Evolutionary conservation across 305 asterid genomes (phyloP).

Genomic region (Caryopteris hybrid): DNA sequence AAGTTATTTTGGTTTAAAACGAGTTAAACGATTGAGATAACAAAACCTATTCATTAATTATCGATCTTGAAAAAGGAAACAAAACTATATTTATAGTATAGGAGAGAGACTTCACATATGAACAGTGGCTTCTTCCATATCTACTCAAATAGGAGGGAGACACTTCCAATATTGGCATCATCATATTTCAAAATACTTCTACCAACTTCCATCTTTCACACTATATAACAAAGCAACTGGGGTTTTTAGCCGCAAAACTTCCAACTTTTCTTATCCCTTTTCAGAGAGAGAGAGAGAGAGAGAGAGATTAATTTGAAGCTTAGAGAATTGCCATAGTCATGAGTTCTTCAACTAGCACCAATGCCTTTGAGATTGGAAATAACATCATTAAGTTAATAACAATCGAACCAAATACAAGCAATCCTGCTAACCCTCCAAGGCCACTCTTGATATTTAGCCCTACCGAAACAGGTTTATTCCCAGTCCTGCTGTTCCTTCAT

Average conservation of each 20-base stretch:
- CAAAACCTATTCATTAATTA: no score
- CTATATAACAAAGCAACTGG: neutral
- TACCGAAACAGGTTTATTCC: conserved; percentile 44
- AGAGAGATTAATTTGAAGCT: no score
- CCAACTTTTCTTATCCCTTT: conserved; percentile 18
- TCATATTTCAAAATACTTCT: no score
- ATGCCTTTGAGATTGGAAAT: conserved; percentile 45
- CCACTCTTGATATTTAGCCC: conserved; percentile 64
- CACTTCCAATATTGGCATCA: no score
- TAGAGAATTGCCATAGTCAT: conserved; percentile 15
- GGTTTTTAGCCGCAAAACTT: conserved; percentile 27
- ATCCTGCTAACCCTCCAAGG: conserved; percentile 49
- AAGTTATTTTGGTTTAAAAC: no score
- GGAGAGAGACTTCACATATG: no score
- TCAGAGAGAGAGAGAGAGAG: neutral
- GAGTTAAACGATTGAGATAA: no score
- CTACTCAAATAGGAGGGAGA: no score
- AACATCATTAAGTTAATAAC: conserved; percentile 28
- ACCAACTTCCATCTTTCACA: conserved; percentile 14
- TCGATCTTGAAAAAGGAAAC: no score
- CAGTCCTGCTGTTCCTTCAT: conserved; percentile 70
- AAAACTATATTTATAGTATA: no score
- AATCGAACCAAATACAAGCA: conserved; percentile 19
- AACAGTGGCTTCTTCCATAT: no score
- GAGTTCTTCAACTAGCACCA: conserved; percentile 31